Conservation (phyloP, 2,329 filamentous ascomycete genomes). For the Leptographium lundbergii region DNA sequence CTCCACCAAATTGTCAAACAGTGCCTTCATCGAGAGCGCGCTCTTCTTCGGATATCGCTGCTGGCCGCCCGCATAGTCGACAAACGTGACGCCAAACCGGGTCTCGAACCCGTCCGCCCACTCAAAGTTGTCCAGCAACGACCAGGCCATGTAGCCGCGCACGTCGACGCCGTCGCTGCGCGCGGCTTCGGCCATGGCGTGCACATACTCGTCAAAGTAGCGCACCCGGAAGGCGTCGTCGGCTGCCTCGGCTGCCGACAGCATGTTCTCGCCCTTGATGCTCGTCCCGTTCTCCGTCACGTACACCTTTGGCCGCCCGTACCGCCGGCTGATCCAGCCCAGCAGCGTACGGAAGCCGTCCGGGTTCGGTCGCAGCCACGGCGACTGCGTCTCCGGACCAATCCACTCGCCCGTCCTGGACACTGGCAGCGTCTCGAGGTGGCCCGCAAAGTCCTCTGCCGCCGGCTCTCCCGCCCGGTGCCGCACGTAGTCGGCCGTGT, state of each 20-base stretch:
- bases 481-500: slow-evolving; percentile 78
- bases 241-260: slow-evolving; percentile 56
- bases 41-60: slow-evolving; percentile 77
- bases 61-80: slow-evolving; percentile 71
- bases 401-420: slow-evolving; percentile 63
- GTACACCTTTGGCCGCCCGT: slow-evolving; percentile 65
- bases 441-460: slow-evolving; percentile 58
- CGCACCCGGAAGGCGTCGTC: slow-evolving; percentile 70
- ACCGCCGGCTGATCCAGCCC: slow-evolving; percentile 65
- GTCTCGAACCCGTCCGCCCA: slow-evolving; percentile 89
- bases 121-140: slow-evolving; percentile 81
- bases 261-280: slow-evolving; percentile 69
- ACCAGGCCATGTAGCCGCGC: slow-evolving; percentile 74
- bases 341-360: slow-evolving; percentile 66
- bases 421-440: slow-evolving; percentile 59
- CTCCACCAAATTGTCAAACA: slow-evolving; percentile 62
- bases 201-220: slow-evolving; percentile 69
- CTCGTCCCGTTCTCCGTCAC: slow-evolving; percentile 85
- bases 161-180: slow-evolving; percentile 65
- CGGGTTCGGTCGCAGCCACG: slow-evolving; percentile 68
- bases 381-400: slow-evolving; percentile 69
- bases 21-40: slow-evolving; percentile 53
- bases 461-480: slow-evolving; percentile 50
- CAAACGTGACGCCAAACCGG: slow-evolving; percentile 70
- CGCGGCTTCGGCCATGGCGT: slow-evolving; percentile 61